Evolutionary conservation across 805 yeast genomes (phyloP).

Genomic region (Saccharomycopsis sp.): DNA sequence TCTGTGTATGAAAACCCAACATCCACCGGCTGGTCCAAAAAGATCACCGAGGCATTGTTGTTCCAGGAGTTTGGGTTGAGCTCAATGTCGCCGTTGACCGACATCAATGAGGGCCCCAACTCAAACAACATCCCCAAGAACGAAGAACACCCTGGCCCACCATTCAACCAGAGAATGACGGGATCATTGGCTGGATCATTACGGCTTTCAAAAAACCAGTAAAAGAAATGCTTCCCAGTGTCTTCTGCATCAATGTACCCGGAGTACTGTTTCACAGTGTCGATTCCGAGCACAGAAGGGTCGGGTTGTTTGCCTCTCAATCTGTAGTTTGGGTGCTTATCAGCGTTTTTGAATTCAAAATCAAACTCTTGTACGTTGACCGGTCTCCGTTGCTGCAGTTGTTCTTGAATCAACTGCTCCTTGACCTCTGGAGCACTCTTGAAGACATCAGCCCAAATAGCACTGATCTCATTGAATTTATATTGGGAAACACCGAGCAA

Average conservation of each 20-base stretch:
- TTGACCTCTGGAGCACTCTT: too few relatives aligned
- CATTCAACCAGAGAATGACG: conserved; percentile 78
- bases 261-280: conserved; percentile 70
- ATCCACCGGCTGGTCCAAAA: conserved; percentile 88
- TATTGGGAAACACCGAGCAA: too few relatives aligned
- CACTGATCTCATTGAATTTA: too few relatives aligned
- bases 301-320: conserved; percentile 51
- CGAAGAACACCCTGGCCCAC: conserved; percentile 96
- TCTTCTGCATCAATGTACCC: conserved; percentile 80
- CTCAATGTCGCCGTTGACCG: conserved; percentile 54
- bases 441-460: too few relatives aligned
- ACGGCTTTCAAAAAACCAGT: conserved; percentile 90
- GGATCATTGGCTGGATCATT: conserved; percentile 84
- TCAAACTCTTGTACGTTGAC: too few relatives aligned
- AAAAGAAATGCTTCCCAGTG: conserved; percentile 86
- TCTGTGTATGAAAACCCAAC: conserved; percentile 79
- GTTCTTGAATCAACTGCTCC: too few relatives aligned
- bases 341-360: too few relatives aligned
- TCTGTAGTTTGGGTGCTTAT: conserved; percentile 33
- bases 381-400: too few relatives aligned
- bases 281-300: conserved; percentile 68
- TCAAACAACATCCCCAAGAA: conserved; percentile 86
- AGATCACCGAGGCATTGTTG: conserved; percentile 79
- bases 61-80: conserved; percentile 88
- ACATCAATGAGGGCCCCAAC: conserved; percentile 78